Conservation (phyloP, 345 rosid genomes). For the Gynandropsis gynandra region DNA sequence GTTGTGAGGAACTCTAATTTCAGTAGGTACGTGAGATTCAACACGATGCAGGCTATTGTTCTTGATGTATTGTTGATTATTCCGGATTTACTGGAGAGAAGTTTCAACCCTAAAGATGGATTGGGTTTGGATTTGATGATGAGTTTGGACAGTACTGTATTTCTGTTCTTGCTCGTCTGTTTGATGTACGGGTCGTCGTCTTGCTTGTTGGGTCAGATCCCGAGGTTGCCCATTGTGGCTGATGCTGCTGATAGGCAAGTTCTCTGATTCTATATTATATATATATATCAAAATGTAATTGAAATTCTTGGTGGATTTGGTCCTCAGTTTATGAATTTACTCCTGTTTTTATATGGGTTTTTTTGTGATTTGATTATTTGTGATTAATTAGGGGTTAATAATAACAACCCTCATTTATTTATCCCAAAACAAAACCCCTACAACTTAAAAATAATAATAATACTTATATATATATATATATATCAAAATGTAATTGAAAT, state of each 20-base stretch:
- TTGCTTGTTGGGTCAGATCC: constrained; percentile 78
- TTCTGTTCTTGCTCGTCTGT: constrained; percentile 75
- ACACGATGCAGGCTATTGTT: constrained; percentile 92
- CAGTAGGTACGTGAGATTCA: constrained; percentile 94
- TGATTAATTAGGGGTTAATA: too few relatives aligned
- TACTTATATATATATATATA: too few relatives aligned
- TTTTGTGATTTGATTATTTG: too few relatives aligned
- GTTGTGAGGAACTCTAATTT: constrained; percentile 79
- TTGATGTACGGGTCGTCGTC: constrained; percentile 79
- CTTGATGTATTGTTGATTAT: constrained; percentile 85
- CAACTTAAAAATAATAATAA: constrained; percentile 2
- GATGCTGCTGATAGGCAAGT: constrained; percentile 98
- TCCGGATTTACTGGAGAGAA: constrained; percentile 89
- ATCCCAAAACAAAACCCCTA: too few relatives aligned
- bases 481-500: too few relatives aligned
- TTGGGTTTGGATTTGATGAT: constrained; percentile 77
- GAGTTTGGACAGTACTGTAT: constrained; percentile 93
- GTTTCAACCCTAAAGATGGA: constrained; percentile 70
- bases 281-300: too few relatives aligned
- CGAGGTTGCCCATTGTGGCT: constrained; percentile 94
- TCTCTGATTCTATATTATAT: too few relatives aligned
- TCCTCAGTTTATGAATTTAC: too few relatives aligned
- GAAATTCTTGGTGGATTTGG: too few relatives aligned
- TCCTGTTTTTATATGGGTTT: too few relatives aligned
- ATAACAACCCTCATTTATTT: too few relatives aligned